Evolutionary conservation across 2,329 filamentous ascomycete species (phyloP).

Genomic region (Aspergillus floridensis): DNA sequence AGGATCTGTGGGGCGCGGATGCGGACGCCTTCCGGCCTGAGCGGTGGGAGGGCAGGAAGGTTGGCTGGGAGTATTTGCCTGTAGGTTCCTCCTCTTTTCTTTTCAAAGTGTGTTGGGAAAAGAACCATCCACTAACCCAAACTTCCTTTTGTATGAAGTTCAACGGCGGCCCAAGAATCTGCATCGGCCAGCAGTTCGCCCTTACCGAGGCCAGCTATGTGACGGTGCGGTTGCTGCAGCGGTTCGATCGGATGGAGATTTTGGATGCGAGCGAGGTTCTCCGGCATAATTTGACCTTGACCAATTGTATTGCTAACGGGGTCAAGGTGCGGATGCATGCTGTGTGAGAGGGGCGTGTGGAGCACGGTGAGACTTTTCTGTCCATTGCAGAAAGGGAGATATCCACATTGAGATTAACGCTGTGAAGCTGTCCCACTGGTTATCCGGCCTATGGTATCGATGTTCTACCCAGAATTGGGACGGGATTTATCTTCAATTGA

Average conservation of each 20-base stretch:
- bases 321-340: conserved; percentile 13
- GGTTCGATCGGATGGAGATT: conserved; percentile 29
- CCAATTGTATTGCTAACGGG: conserved; percentile 21
- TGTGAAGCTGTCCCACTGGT: too few relatives aligned
- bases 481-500: too few relatives aligned
- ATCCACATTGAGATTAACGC: too few relatives aligned
- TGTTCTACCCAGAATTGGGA: too few relatives aligned
- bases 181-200: conserved; percentile 36
- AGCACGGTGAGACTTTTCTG: too few relatives aligned
- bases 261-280: conserved; percentile 20
- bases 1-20: conserved; percentile 46
- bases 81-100: too few relatives aligned
- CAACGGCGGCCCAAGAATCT: conserved; percentile 33
- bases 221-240: conserved; percentile 33
- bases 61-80: too few relatives aligned
- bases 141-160: conserved; percentile 29
- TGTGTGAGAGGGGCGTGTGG: too few relatives aligned
- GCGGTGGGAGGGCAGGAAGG: conserved; percentile 39
- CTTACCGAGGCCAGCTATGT: conserved; percentile 37
- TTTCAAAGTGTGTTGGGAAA: too few relatives aligned
- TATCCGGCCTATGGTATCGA: too few relatives aligned
- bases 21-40: conserved; percentile 49
- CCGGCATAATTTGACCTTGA: conserved; percentile 27
- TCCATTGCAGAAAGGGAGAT: too few relatives aligned
- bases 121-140: conserved; percentile 32